Evolutionary conservation across 129 eudicot genomes (phyloP), one percentile per base, ranked within the genome.

Genomic region (Cynara cardunculus): DNA sequence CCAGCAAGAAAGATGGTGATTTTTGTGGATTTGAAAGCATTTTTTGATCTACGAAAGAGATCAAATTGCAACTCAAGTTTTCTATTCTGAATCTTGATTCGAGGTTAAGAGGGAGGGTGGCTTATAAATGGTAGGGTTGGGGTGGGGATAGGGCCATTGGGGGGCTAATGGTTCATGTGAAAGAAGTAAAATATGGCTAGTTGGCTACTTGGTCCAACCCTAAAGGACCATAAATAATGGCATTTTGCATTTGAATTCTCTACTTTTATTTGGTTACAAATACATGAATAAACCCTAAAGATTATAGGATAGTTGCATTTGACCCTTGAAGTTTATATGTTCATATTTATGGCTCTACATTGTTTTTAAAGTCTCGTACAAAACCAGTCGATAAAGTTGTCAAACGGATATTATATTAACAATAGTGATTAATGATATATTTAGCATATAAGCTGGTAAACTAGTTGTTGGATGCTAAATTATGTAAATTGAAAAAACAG

Each of bases 11-110:
- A 65, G 96, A 87, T 68, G 90, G 77, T 25, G 90, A 91, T 31
- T 88, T 78, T 70, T 86, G 89, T 32, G 76, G 88, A 46, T 85
- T 85, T 4, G 91, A 82, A 78, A 79, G 89, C 96, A 91, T 91
- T 73, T 73, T 78, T 80, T 35, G 25, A 18, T 26, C 18, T 56
- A 19, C 3, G 59, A 35, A 71, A 56, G 16, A 49, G 75, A 81
- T 74, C 18, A 16, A 73, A 75, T 13, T 11, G 73, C 9, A 41
- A 25, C 2, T 26, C 6, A 8, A 9, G 2, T 13, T 34, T n/a
- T 73, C n/a, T n/a, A n/a, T 35, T 16, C 14, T 2, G 70, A 49
- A 39, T 75, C 25, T 74, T 74, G 71, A 3, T 27, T 69, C 19
- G 11, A 8, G 75, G 39, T 18, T 25, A 49, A 34, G 31, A 32